These are phyloP conservation scores for Platismatia glauca DNA, from an alignment of 495 filamentous ascomycete species.

Conservation along the genomic window DNA sequence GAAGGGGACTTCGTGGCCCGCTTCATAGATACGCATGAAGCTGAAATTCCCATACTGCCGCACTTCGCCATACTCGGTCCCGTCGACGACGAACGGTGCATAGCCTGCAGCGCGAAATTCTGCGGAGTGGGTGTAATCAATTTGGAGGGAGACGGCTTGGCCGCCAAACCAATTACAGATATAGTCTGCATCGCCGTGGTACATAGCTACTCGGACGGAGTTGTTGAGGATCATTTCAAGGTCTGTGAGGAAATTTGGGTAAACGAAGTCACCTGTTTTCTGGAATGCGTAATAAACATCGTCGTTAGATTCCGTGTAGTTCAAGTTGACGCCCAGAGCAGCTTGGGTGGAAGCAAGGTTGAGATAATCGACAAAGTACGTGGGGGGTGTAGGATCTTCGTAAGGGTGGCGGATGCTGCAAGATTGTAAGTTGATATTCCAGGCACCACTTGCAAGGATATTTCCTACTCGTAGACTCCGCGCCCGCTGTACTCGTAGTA, in stretches of 20 bases:
- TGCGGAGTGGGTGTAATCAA: constrained; percentile 36
- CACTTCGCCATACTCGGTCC: constrained; percentile 35
- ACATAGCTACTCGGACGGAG: constrained; percentile 36
- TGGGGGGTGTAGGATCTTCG: constrained; percentile 41
- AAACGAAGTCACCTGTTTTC: constrained; percentile 42
- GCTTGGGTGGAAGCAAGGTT: constrained; percentile 38
- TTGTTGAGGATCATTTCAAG: constrained; percentile 37
- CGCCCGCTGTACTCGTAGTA: constrained; percentile 39
- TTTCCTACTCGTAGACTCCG: constrained; percentile 37
- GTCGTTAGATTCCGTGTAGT: constrained; percentile 37
- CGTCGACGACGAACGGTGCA: constrained; percentile 32
- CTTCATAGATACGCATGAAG: constrained; percentile 36
- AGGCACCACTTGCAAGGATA: neutral
- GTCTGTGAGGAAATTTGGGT: constrained; percentile 36
- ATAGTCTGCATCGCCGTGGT: constrained; percentile 41
- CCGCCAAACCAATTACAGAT: constrained; percentile 47
- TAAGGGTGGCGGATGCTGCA: constrained; percentile 37
- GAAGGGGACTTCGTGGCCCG: constrained; percentile 30
- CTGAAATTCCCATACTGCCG: constrained; percentile 37
- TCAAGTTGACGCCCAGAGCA: constrained; percentile 42
- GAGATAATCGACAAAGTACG: constrained; percentile 39
- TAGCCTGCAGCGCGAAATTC: constrained; percentile 51
- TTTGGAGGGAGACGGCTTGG: constrained; percentile 47
- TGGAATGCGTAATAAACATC: constrained; percentile 38
- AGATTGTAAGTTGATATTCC: neutral